phyloP scores from a whole-genome alignment of 2,329 filamentous ascomycete species.

The Fusarium concolor region DNA sequence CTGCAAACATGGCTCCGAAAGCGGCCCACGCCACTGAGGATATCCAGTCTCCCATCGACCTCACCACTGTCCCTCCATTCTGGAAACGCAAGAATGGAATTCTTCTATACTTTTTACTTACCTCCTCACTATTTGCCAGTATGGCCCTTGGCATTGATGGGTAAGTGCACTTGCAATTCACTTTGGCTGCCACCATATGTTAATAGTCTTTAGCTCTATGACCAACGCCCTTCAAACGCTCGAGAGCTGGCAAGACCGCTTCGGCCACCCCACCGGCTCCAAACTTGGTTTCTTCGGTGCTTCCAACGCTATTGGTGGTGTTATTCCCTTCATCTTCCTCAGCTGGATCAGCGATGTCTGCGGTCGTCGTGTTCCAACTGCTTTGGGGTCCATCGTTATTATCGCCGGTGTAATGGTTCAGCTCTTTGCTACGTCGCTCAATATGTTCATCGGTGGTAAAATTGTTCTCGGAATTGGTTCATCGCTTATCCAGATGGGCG shows the following conservation, averaged over 20 bases:
- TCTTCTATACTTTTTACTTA: constrained; percentile 57
- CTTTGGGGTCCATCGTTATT: constrained; percentile 54
- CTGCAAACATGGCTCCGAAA: constrained; percentile 48
- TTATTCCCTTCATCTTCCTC: constrained; percentile 53
- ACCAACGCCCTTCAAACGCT: constrained; percentile 56
- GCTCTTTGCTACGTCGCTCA: constrained; percentile 51
- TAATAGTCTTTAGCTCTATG: constrained; percentile 40
- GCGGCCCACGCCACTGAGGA: constrained; percentile 49
- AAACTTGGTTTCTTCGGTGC: constrained; percentile 55
- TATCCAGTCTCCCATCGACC: constrained; percentile 49
- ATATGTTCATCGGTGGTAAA: constrained; percentile 55
- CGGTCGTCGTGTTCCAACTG: constrained; percentile 52
- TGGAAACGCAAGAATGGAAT: constrained; percentile 56
- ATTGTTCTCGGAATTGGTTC: constrained; percentile 53
- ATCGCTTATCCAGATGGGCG: constrained; percentile 56
- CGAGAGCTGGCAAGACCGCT: constrained; percentile 52
- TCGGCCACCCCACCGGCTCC: constrained; percentile 53
- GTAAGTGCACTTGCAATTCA: constrained; percentile 37
- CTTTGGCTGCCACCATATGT: not conserved
- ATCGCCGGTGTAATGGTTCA: constrained; percentile 53
- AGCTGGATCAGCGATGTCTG: constrained; percentile 52
- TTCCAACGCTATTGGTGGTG: constrained; percentile 55
- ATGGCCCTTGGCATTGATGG: constrained; percentile 57
- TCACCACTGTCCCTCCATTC: constrained; percentile 49
- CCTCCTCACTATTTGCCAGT: constrained; percentile 56